Conservation (phyloP, 2,329 filamentous ascomycete species). For the Verticillium tricorpus region DNA sequence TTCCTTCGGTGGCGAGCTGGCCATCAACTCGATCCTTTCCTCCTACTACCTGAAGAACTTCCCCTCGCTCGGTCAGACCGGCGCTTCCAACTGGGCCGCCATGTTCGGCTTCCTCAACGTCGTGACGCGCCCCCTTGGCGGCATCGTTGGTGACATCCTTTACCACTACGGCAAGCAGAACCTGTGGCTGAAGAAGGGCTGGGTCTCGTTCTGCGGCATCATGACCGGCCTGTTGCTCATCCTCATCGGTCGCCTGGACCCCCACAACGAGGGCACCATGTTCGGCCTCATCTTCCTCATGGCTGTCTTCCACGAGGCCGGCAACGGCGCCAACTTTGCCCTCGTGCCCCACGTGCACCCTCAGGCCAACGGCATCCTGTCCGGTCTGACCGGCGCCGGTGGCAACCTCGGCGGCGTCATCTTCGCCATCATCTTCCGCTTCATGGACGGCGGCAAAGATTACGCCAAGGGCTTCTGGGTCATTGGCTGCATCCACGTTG, state of each 20-base stretch:
- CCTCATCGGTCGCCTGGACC: constrained; percentile 58
- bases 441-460: constrained; percentile 55
- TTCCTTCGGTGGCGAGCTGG: constrained; percentile 59
- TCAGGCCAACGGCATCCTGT: constrained; percentile 72
- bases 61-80: constrained; percentile 50
- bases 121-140: constrained; percentile 61
- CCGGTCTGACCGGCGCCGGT: constrained; percentile 70
- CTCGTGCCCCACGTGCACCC: constrained; percentile 85
- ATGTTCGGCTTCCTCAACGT: constrained; percentile 76
- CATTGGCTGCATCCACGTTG: constrained; percentile 72
- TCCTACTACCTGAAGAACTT: constrained; percentile 58
- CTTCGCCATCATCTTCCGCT: constrained; percentile 80
- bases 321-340: constrained; percentile 82
- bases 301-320: constrained; percentile 78
- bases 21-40: constrained; percentile 56
- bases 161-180: constrained; percentile 33
- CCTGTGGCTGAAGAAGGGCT: constrained; percentile 46
- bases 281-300: constrained; percentile 73
- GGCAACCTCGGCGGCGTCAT: constrained; percentile 84
- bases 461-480: constrained; percentile 76
- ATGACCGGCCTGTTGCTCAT: constrained; percentile 57
- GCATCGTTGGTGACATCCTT: constrained; percentile 47
- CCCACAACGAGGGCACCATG: constrained; percentile 59
- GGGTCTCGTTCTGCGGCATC: constrained; percentile 59
- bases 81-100: constrained; percentile 57